Base-by-base conservation (phyloP, 139 green algal genomes). In the Nannochloris sp. region DNA sequence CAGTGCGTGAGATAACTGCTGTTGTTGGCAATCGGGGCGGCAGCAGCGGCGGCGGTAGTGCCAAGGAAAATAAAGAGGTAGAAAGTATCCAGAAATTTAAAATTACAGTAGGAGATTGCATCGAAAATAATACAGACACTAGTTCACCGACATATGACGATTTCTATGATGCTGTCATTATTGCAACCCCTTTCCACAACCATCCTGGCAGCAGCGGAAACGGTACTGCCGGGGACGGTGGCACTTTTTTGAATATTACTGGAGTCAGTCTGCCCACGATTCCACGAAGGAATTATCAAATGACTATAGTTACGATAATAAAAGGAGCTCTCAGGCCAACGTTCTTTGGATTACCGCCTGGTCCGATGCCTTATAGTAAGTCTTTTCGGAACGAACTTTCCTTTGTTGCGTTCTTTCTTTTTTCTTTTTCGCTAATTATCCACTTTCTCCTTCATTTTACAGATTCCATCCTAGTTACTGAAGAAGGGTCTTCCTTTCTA, bases 251-350 rank as follows among this genome's bases (percentile, higher is more conserved):
- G 1, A 60, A 67, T 2, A n/a, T 74, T 2, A n/a, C 31, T 19
- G 27, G n/a, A n/a, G n/a, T n/a, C n/a, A n/a, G 67, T 4, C 4
- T 64, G 35, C 67, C 55, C 6, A 7, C 44, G 2, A 56, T 56
- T 2, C 55, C 73, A 29, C 30, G 51, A 6, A 63, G 71, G n/a
- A 75, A 71, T 39, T 89, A 69, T 55, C 80, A 83, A 51, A 62
- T 36, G 19, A 87, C 77, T 0, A 60, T 86, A 4, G 79, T 80
- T 5, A 82, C 77, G 0, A 71, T 74, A 33, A 78, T 90, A 3
- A 46, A 36, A 25, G 83, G 75, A 1, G 0, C 3, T 2, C 61
- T 90, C 31, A 58, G 73, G 14, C 36, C 68, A 6, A 30, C n/a
- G 10, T 83, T 68, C 68, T 88, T 88, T 55, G 64, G 64, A 5